phyloP scores from a whole-genome alignment of 495 filamentous ascomycete genomes.

The Penicillium steckii region DNA sequence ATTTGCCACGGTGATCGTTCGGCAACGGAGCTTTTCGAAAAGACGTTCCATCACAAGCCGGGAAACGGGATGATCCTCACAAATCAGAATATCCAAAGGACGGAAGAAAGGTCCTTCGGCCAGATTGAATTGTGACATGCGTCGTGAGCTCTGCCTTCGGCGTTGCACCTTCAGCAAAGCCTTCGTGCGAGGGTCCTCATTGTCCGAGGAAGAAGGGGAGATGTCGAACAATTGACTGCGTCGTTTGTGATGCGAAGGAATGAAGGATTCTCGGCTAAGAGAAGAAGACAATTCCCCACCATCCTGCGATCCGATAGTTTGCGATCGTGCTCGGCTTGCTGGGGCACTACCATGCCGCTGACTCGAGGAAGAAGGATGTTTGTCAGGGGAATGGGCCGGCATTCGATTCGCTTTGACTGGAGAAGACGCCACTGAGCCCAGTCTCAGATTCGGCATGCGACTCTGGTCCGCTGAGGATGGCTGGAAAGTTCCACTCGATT shows the following conservation, averaged over 20 bases:
- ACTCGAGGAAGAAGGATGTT: conserved; percentile 29
- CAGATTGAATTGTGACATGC: conserved; percentile 84
- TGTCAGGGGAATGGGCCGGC: conserved; percentile 54
- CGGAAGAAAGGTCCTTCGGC: conserved; percentile 83
- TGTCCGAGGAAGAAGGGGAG: conserved; percentile 96
- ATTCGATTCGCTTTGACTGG: conserved; percentile 72
- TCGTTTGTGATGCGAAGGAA: conserved; percentile 78
- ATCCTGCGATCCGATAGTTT: conserved; percentile 94
- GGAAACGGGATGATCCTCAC: conserved; percentile 98
- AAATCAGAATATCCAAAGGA: conserved; percentile 90
- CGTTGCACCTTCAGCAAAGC: conserved; percentile 91
- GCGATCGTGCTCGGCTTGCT: conserved; percentile 71
- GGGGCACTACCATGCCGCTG: conserved; percentile 47
- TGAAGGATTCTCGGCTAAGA: conserved; percentile 60
- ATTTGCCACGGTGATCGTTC: conserved; percentile 87
- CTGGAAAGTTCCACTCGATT: conserved; percentile 69
- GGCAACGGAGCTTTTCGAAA: conserved; percentile 89
- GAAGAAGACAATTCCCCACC: conserved; percentile 60
- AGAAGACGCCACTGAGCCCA: conserved; percentile 67
- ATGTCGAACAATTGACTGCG: conserved; percentile 94
- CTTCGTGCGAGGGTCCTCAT: conserved; percentile 87
- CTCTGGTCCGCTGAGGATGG: conserved; percentile 65
- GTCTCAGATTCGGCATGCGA: conserved; percentile 48
- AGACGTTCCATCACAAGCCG: conserved; percentile 95
- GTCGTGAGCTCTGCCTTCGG: conserved; percentile 84